Evolutionary conservation across 2,329 filamentous ascomycete species (phyloP), one percentile per base, ranked within the genome.

Genomic region (Arthroderma uncinatum): DNA sequence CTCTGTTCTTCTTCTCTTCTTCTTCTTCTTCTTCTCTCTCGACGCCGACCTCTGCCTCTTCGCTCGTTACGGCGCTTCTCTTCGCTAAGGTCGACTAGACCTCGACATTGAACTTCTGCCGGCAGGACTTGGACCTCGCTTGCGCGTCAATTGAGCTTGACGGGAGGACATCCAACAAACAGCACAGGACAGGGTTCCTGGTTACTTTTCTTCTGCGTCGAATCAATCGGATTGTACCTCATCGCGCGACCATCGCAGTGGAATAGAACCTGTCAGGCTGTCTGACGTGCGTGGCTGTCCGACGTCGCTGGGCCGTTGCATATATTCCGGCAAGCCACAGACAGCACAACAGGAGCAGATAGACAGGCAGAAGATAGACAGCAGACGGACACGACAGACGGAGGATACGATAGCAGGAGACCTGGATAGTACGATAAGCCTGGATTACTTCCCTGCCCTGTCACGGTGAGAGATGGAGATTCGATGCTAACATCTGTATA

Each of bases 171-270:
- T 14, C 28, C 6, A 8, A 44, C 37, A 40, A 40, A 6, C 12
- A 48, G 19, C 23, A 16, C 39, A 21, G 39, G 39, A 42, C 39
- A 42, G 39, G 39, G n/a, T 19, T 19, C 16, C 39, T 42, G 34
- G 12, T 37, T 30, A 30, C 34, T 36, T 12, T 14, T 36, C 12
- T 9, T 36, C 34, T 36, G 8, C n/a, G 12, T 30, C 42, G 4
- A 33, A 5, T 3, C 25, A 25, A 21, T 33, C 16, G 44, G 14
- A 50, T 25, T 50, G 44, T 50, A 16, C 25, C 19, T 8, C 44
- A 33, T 50, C 44, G 44, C 44, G 44, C 44, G 44, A 50, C 44
- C 44, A 33, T 50, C 25, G 44, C 44, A 50, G 25, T n/a, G 25
- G 28, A 30, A 30, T 30, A 7, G 7, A 30, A 30, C 19, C 40